Evolutionary conservation across 1,139 yeast genomes (phyloP), one percentile per base, ranked within the genome.

Genomic region (Taphrina pruni): DNA sequence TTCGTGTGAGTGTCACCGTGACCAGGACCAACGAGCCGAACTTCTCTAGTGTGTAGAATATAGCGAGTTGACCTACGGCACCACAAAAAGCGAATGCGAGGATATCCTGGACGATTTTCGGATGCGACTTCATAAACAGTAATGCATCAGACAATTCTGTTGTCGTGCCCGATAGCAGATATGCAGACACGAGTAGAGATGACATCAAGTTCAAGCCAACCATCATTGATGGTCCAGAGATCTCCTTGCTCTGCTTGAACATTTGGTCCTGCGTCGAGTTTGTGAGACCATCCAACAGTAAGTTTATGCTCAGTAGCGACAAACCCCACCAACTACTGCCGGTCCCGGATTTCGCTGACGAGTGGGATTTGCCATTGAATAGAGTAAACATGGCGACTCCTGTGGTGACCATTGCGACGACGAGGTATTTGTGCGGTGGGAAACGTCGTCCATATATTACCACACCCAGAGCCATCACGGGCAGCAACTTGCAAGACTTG

Each of bases 1-100:
- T 94, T 73, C 99, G 84, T 0, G 99, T 93, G 8, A 94, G 97
- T 0, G 98, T 95, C 21, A 96, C 95, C 41, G 97, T 93, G 46
- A 94, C 92, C 68, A 94, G 81, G 0, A 90, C 85, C 71, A 94
- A 81, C 2, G 97, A 90, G 66, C 94, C 97, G 76, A 90, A 94
- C 71, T 85, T 82, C 74, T 90, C 96, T 65, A 94, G 81, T 0
- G 97, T 91, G 70, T 88, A 80, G 77, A 93, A 94, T 64, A 94
- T 91, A 78, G 94, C 94, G 20, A 93, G 86, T 77, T 94, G 99
- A 14, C 99, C 99, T 52, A 91, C 75, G 0, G 97, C 88, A 1
- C 99, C 99, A 75, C 92, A 88, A 0, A 87, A 71, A 0, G 93
- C 88, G 79, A 91, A 95, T 9, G 85, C 77, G 26, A 86, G 71